These are phyloP conservation scores for Leccinum longicurvipes DNA, from an alignment of 768 basidiomycete species.

Conservation along the genomic window DNA sequence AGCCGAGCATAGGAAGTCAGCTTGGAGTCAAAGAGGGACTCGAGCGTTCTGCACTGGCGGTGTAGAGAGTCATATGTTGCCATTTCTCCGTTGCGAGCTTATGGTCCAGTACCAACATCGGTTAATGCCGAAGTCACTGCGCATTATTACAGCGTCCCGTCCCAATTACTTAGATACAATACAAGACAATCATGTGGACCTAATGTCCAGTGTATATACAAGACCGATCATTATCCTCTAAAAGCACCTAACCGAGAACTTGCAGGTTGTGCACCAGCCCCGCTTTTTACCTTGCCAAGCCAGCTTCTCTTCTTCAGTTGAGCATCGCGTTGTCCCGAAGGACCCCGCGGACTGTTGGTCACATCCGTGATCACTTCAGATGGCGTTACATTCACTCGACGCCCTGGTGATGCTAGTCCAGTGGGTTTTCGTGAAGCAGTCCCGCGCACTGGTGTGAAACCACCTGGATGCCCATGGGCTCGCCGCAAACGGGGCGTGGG, in stretches of 20 bases:
- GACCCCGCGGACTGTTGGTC: conserved; percentile 59
- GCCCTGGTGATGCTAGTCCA: conserved; percentile 47
- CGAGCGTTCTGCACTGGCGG: conserved; percentile 88
- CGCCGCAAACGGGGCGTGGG: conserved; percentile 63
- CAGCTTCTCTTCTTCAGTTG: conserved; percentile 56
- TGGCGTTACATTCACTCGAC: conserved; percentile 36
- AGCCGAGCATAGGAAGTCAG: conserved; percentile 88
- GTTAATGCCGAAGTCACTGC: conserved; percentile 18
- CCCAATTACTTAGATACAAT: conserved; percentile 9
- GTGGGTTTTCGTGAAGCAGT: conserved; percentile 35
- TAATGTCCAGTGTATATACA: conserved; percentile 12
- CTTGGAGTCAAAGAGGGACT: conserved; percentile 89
- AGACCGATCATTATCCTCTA: conserved; percentile 25
- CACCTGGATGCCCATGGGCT: conserved; percentile 53
- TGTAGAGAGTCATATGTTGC: conserved; percentile 85
- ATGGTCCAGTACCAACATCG: background rate
- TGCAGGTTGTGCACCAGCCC: conserved; percentile 17
- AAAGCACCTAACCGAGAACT: conserved; percentile 19
- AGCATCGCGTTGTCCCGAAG: conserved; percentile 21
- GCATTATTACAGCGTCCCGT: background rate
- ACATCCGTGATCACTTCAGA: conserved; percentile 49
- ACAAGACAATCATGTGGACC: conserved; percentile 13
- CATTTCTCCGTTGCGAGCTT: conserved; percentile 38
- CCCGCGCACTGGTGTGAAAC: conserved; percentile 71
- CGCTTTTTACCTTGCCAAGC: conserved; percentile 67